Evolutionary conservation across 441 rosid genomes (phyloP), one percentile per base, ranked within the genome.

Genomic region (Croton laevigatus): DNA sequence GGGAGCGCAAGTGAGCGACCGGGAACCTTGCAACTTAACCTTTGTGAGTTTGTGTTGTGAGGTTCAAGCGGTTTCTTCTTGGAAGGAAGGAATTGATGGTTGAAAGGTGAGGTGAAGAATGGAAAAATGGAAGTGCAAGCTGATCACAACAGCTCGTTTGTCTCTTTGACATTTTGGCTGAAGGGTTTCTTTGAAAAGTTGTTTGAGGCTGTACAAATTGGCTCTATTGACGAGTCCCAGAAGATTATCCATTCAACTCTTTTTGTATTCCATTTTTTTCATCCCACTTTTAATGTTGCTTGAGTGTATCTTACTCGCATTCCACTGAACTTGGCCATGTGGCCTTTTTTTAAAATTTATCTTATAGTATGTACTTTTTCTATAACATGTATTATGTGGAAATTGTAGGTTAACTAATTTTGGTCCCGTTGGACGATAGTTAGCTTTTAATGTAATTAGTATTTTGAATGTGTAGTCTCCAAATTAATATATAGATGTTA

Each of bases 31-130:
- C 73, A 70, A 34, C 34, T 66, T 48, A 44, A 6, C 69, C 22
- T 5, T 59, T 44, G 71, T 74, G 59, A 62, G 66, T 59, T 40
- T 44, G 20, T 52, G 37, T 75, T 72, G 77, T 22, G 72, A 67
- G 74, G 81, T 65, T 70, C 81, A 75, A 64, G 72, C 46, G 70
- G 81, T 70, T 78, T 70, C 66, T 48, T 59, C 57, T 17, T 53
- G n/a, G 19, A n/a, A n/a, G n/a, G 20, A 54, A n/a, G 74, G 64
- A 49, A 6, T 40, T 69, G 2, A 19, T n/a, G 63, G 58, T 44
- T 14, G 46, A 51, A 62, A 58, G 62, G 52, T 62, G 66, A 49
- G 22, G 52, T 70, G 69, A 72, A 40, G 66, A 49, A 38, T 51
- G 68, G 46, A 73, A 51, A 51, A 49, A 27, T 51, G 68, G 46